These are phyloP conservation scores for Spinellus fusiger DNA, from an alignment of 192 early-diverging fungal genomes.

Conservation along the genomic window DNA sequence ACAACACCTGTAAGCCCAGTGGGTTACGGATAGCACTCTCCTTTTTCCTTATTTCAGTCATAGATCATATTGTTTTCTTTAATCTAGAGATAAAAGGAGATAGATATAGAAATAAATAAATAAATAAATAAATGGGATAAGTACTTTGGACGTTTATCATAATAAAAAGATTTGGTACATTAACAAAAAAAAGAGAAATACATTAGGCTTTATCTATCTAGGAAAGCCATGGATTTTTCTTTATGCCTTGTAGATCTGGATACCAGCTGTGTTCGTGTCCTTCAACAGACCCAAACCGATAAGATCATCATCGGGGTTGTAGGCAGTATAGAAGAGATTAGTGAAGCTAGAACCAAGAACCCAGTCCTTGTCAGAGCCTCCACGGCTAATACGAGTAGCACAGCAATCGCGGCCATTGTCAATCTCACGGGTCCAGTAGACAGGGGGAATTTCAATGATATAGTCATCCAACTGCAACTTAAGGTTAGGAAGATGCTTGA, in stretches of 20 bases:
- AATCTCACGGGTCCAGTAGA: constrained; percentile 27
- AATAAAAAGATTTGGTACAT: neutral
- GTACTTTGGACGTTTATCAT: neutral
- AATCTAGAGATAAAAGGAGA: too few species aligned
- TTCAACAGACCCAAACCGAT: constrained; percentile 28
- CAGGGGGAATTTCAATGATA: constrained; percentile 25
- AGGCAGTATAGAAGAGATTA: constrained; percentile 33
- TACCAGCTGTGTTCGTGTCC: constrained; percentile 9
- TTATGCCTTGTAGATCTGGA: constrained; percentile 14
- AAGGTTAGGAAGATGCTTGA: constrained; percentile 16
- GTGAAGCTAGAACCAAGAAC: constrained; percentile 24
- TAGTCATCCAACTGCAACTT: constrained; percentile 16
- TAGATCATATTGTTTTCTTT: too few species aligned
- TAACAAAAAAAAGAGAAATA: neutral
- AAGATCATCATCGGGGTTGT: constrained; percentile 23
- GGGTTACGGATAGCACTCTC: too few species aligned
- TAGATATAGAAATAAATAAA: neutral
- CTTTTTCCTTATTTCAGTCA: too few species aligned
- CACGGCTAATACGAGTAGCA: constrained; percentile 10
- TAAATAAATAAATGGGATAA: neutral
- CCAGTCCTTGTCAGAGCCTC: constrained; percentile 24
- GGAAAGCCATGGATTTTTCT: neutral
- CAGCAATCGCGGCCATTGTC: constrained; percentile 22
- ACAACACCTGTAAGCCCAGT: too few species aligned
- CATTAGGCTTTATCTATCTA: neutral